These are phyloP conservation scores for Vicia villosa DNA, from an alignment of 306 rosid species.

Conservation along the genomic window DNA sequence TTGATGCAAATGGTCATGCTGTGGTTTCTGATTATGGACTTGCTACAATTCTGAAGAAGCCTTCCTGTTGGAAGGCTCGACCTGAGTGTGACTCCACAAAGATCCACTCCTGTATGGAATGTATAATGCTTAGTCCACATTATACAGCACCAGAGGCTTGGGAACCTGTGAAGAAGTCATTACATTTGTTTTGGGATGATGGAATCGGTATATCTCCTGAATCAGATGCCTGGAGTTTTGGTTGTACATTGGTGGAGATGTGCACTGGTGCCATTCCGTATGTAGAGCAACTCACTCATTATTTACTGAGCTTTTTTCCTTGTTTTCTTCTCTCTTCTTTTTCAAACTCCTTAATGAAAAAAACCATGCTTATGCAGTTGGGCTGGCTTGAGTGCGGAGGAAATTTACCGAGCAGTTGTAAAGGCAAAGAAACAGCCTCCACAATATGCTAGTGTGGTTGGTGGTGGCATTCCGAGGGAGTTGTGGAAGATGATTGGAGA, in stretches of 20 bases:
- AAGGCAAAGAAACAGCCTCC: conserved; percentile 90
- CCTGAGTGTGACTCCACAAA: conserved; percentile 76
- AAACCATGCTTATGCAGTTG: conserved; percentile 71
- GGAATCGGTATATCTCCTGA: conserved; percentile 92
- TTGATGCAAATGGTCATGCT: conserved; percentile 83
- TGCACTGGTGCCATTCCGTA: conserved; percentile 99
- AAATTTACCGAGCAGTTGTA: conserved; percentile 82
- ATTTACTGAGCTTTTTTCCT: conserved; percentile 40
- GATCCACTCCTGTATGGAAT: conserved; percentile 96
- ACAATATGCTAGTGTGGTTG: conserved; percentile 96
- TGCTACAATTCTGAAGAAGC: conserved; percentile 91
- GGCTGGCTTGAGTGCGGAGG: conserved; percentile 93
- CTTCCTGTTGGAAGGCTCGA: conserved; percentile 85
- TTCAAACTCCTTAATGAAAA: conserved; percentile 35
- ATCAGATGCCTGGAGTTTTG: conserved; percentile 99
- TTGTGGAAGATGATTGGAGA: conserved; percentile 99
- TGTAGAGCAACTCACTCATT: conserved; percentile 56
- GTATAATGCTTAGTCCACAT: conserved; percentile 97
- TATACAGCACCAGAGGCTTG: conserved; percentile 98
- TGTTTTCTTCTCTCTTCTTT: conserved; percentile 32
- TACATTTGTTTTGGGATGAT: conserved; percentile 95
- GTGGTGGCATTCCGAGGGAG: conserved; percentile 97
- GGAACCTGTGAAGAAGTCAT: conserved; percentile 93
- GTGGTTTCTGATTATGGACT: conserved; percentile 97
- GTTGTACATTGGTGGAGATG: conserved; percentile 99